Evolutionary conservation across 768 basidiomycete species (phyloP).

Genomic region (Peribolospora kevripleyi): DNA sequence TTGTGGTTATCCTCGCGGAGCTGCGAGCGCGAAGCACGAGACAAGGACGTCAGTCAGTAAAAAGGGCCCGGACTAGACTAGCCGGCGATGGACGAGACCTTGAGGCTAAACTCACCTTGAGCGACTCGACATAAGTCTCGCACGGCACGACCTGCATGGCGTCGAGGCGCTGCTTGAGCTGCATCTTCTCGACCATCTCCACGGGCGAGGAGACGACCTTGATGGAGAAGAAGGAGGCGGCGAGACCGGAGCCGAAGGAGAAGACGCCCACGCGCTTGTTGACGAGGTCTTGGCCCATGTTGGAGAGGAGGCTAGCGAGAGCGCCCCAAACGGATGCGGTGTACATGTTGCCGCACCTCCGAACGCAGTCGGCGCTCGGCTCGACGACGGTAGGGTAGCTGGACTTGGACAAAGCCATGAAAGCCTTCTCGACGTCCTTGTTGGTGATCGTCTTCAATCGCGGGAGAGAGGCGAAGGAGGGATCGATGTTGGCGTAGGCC

Average conservation of each 20-base stretch:
- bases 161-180: conserved; percentile 50
- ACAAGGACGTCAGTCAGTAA: conserved; percentile 2
- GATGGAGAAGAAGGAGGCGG: conserved; percentile 78
- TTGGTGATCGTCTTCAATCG: conserved; percentile 61
- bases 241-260: conserved; percentile 88
- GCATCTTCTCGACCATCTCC: conserved; percentile 55
- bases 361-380: conserved; percentile 63
- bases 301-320: conserved; percentile 59
- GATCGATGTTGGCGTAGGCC: conserved; percentile 36
- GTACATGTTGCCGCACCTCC: conserved; percentile 94
- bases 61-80: background rate
- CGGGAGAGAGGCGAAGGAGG: conserved; percentile 34
- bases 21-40: conserved; percentile 22
- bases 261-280: conserved; percentile 80
- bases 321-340: conserved; percentile 88
- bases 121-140: conserved; percentile 70
- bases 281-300: conserved; percentile 42
- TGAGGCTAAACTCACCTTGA: conserved; percentile 19
- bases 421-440: conserved; percentile 86
- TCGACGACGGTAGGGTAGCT: conserved; percentile 51
- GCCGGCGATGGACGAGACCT: no score
- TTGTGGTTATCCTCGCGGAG: conserved; percentile 95
- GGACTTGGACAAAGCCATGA: conserved; percentile 51
- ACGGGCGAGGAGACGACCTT: conserved; percentile 67
- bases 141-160: conserved; percentile 77